Conservation (phyloP, 495 filamentous ascomycete genomes). For the Podospora sp. region DNA sequence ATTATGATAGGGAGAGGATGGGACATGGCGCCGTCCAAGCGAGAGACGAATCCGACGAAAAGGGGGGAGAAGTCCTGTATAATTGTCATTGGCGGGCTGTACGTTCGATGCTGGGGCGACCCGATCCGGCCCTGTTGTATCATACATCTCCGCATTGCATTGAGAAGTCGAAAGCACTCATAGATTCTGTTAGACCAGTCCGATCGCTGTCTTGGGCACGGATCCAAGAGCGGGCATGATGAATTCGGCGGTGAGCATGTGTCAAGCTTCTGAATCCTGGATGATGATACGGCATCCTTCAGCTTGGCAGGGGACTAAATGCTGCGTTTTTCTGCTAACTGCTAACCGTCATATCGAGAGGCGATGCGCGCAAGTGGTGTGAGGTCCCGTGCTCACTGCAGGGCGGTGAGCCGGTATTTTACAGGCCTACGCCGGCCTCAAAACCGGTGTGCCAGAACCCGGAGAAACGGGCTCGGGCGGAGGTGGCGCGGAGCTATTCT, state of each 20-base stretch:
- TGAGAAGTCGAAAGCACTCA: slow-evolving; percentile 18
- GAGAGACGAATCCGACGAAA: slow-evolving; percentile 6
- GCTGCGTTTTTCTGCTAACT: background rate
- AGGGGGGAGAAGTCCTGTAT: slow-evolving; percentile 23
- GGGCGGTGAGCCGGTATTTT: background rate
- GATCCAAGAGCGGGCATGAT: background rate
- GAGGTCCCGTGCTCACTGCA: background rate
- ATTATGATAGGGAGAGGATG: slow-evolving; percentile 1
- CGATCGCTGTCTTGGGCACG: background rate
- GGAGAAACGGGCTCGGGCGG: background rate
- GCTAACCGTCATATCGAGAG: background rate
- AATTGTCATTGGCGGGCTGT: slow-evolving; percentile 18
- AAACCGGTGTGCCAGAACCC: background rate
- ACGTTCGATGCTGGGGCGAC: slow-evolving; percentile 10
- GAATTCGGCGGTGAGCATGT: slow-evolving; percentile 6
- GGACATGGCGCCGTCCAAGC: background rate
- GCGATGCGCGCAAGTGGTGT: background rate
- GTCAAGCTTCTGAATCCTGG: background rate
- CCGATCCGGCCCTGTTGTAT: slow-evolving; percentile 27
- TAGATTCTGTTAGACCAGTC: slow-evolving; percentile 18
- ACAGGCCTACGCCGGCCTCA: background rate
- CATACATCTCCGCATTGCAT: slow-evolving; percentile 31
- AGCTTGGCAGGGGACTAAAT: background rate
- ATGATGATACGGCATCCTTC: background rate
- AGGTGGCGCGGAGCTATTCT: slow-evolving; percentile 5